A percentile compares a stretch with the other conserved stretches of the same genome.
phyloP scores from a whole-genome alignment of 78 protist genomes.

The Protostelium mycophagum region DNA sequence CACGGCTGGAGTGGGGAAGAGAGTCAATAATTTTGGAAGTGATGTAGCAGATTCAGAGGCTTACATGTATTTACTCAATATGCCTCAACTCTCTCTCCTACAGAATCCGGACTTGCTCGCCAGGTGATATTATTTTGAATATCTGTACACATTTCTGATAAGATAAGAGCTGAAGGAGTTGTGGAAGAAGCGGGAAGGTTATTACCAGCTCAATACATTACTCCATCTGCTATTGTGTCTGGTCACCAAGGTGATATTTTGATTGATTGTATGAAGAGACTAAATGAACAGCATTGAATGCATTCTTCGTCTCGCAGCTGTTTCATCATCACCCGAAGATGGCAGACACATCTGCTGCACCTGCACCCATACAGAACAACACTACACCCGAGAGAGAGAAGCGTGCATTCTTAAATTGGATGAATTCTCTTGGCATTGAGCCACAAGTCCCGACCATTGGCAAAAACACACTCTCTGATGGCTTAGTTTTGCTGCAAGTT shows the following conservation, averaged over 20 bases:
- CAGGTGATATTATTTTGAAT: conserved; percentile 31
- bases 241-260: conserved; percentile 57
- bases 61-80: conserved; percentile 85
- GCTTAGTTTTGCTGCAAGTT: conserved; percentile 78
- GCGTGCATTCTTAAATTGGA: conserved; percentile 88
- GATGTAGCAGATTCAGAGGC: conserved; percentile 76
- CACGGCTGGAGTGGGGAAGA: conserved; percentile 74
- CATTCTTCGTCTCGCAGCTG: conserved; percentile 92
- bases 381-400: conserved; percentile 62
- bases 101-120: conserved; percentile 24
- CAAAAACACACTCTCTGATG: conserved; percentile 74
- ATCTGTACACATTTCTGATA: too few species aligned
- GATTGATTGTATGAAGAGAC: not conserved
- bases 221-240: conserved; percentile 70
- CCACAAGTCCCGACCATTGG: conserved; percentile 77
- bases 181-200: conserved; percentile 83
- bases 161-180: conserved; percentile 86
- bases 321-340: conserved; percentile 90
- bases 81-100: conserved; percentile 78
- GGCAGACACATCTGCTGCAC: conserved; percentile 16
- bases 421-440: conserved; percentile 89
- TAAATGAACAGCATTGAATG: conserved; percentile 68
- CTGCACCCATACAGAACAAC: not conserved
- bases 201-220: conserved; percentile 74
- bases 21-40: conserved; percentile 79